phyloP scores from a whole-genome alignment of 129 eudicot genomes.

The Ambrosia trifida region DNA sequence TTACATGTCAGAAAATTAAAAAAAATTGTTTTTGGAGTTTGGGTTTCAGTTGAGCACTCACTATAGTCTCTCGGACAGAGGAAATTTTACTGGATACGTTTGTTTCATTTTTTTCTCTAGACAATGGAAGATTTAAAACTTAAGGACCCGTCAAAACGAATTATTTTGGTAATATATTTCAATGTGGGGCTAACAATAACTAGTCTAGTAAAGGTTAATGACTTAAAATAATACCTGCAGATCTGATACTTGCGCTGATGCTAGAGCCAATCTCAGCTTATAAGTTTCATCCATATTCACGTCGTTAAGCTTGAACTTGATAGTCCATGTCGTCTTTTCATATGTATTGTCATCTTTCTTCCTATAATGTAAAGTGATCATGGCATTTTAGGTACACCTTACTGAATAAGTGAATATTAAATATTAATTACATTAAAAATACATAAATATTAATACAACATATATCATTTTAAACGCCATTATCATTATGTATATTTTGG shows the following conservation, averaged over 20 bases:
- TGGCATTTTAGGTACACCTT: too few relatives aligned
- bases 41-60: too few relatives aligned
- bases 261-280: conserved; percentile 58
- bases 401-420: too few relatives aligned
- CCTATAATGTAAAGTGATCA: conserved; percentile 23
- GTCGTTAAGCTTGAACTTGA: conserved; percentile 48
- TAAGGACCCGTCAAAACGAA: too few relatives aligned
- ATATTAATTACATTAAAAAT: neutral
- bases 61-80: too few relatives aligned
- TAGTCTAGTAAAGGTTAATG: neutral
- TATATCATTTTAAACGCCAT: neutral
- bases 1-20: too few relatives aligned
- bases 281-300: conserved; percentile 37
- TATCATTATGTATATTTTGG: too few relatives aligned
- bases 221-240: conserved; percentile 43
- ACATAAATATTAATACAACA: neutral
- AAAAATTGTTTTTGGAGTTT: too few relatives aligned
- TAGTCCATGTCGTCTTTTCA: conserved; percentile 63
- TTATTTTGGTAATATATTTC: neutral
- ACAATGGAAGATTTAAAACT: too few relatives aligned
- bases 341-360: conserved; percentile 34
- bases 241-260: conserved; percentile 50
- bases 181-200: neutral
- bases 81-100: too few relatives aligned
- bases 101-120: too few relatives aligned